These are phyloP conservation scores for Penicillium brevicompactum DNA, from an alignment of 2,329 filamentous ascomycete species.

Conservation along the genomic window DNA sequence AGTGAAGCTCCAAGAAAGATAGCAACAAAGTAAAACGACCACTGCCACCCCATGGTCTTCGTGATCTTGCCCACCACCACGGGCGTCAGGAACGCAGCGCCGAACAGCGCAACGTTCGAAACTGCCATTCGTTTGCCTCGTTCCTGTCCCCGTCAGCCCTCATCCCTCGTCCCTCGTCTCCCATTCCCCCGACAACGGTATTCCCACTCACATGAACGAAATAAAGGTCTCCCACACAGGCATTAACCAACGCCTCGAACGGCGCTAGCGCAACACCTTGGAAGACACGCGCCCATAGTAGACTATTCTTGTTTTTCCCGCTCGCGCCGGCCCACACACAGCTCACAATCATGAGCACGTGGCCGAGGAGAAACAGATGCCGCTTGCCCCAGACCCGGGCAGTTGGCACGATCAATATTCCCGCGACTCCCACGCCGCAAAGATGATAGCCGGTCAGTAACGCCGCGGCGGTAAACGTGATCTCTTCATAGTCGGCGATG, in stretches of 20 bases:
- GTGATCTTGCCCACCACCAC: conserved; percentile 91
- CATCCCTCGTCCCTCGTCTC: neutral
- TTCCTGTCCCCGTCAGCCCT: conserved; percentile 51
- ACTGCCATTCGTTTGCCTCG: conserved; percentile 86
- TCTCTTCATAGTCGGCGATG: conserved; percentile 66
- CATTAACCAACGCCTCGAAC: conserved; percentile 88
- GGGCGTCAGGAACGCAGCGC: conserved; percentile 75
- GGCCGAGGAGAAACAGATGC: conserved; percentile 80
- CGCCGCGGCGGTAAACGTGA: conserved; percentile 73
- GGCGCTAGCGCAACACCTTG: conserved; percentile 86
- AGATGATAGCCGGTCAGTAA: conserved; percentile 86
- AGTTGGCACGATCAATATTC: conserved; percentile 82
- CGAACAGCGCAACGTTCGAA: conserved; percentile 69
- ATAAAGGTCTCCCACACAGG: conserved; percentile 85
- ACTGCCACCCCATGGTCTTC: conserved; percentile 72
- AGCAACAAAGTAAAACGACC: conserved; percentile 85
- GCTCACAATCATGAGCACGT: conserved; percentile 70
- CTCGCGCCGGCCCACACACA: conserved; percentile 77
- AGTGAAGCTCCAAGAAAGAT: conserved; percentile 77
- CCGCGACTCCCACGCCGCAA: conserved; percentile 77
- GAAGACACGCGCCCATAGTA: conserved; percentile 77
- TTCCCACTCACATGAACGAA: conserved; percentile 71
- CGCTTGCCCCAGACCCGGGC: conserved; percentile 91
- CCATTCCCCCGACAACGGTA: neutral
- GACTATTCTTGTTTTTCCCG: conserved; percentile 67